Conservation (phyloP, 257 asterid genomes). For the Penstemon eatonii region DNA sequence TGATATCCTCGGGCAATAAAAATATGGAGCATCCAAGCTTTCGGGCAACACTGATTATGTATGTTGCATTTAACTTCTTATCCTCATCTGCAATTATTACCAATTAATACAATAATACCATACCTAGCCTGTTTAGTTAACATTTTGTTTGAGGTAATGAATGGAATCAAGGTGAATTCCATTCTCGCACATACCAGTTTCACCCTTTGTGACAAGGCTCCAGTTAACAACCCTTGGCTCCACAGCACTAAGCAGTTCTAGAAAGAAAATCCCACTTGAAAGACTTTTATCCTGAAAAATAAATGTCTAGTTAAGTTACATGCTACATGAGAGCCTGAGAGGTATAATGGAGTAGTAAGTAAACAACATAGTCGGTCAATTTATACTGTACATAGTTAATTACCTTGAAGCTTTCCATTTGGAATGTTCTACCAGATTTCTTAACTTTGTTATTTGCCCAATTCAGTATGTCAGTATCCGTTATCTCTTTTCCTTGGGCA, state of each 20-base stretch:
- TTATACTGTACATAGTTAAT: not conserved
- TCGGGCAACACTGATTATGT: constrained; percentile 64
- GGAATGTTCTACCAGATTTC: constrained; percentile 53
- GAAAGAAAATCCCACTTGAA: constrained; percentile 73
- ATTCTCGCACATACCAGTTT: constrained; percentile 50
- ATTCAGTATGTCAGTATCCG: constrained; percentile 61
- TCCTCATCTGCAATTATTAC: constrained; percentile 49
- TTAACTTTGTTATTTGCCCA: constrained; percentile 81
- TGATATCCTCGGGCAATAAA: constrained; percentile 62
- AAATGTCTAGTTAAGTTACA: constrained; percentile 2
- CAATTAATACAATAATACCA: constrained; percentile 8
- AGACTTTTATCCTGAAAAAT: constrained; percentile 59
- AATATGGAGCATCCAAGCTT: constrained; percentile 69
- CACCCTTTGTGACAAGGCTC: constrained; percentile 89
- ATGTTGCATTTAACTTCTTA: constrained; percentile 59
- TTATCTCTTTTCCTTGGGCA: constrained; percentile 75
- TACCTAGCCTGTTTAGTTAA: not conserved
- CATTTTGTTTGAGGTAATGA: not conserved
- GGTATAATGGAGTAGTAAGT: not conserved
- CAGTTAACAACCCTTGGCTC: constrained; percentile 93
- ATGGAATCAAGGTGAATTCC: not conserved
- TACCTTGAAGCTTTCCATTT: constrained; percentile 93
- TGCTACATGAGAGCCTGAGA: not conserved
- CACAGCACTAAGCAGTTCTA: constrained; percentile 74
- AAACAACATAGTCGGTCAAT: constrained; percentile 6